Evolutionary conservation across 2,329 filamentous ascomycete species (phyloP).

Genomic region (Cladophialophora psammophila): DNA sequence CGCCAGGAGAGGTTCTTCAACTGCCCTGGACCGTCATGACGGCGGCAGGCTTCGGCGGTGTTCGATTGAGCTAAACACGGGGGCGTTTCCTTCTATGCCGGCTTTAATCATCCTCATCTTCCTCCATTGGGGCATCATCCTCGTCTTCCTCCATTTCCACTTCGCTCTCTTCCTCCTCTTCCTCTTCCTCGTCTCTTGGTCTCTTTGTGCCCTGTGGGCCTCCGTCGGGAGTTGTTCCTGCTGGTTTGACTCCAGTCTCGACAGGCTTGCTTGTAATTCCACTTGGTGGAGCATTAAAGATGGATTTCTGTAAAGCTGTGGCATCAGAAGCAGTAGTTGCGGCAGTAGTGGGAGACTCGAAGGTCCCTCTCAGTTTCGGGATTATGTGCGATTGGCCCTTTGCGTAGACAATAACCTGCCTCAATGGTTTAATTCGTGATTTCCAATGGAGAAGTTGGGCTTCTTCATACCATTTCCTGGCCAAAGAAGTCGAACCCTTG

Average conservation of each 20-base stretch:
- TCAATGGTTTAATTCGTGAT: constrained; percentile 15
- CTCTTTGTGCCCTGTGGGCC: constrained; percentile 70
- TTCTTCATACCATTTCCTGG: constrained; percentile 69
- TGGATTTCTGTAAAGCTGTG: constrained; percentile 78
- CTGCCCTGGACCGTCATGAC: not conserved
- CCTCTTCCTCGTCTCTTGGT: constrained; percentile 71
- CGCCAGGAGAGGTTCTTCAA: not conserved
- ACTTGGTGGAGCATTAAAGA: constrained; percentile 71
- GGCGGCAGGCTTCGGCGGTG: not conserved
- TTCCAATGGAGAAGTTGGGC: constrained; percentile 22
- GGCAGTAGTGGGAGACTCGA: constrained; percentile 68
- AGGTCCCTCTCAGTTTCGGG: constrained; percentile 90
- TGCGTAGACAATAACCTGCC: constrained; percentile 88
- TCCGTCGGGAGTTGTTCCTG: constrained; percentile 62
- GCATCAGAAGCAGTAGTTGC: constrained; percentile 67
- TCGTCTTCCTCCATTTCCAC: constrained; percentile 72
- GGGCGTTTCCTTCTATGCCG: not conserved
- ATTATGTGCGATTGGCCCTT: constrained; percentile 88
- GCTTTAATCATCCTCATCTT: constrained; percentile 72
- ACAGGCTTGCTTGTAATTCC: constrained; percentile 60
- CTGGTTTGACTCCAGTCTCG: constrained; percentile 50
- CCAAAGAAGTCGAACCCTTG: constrained; percentile 88
- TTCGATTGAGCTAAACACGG: not conserved
- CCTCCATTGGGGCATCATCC: constrained; percentile 73
- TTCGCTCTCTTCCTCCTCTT: constrained; percentile 62